These are phyloP conservation scores for Nemania sp. DNA, from an alignment of 2,329 filamentous ascomycete species.

Conservation along the genomic window DNA sequence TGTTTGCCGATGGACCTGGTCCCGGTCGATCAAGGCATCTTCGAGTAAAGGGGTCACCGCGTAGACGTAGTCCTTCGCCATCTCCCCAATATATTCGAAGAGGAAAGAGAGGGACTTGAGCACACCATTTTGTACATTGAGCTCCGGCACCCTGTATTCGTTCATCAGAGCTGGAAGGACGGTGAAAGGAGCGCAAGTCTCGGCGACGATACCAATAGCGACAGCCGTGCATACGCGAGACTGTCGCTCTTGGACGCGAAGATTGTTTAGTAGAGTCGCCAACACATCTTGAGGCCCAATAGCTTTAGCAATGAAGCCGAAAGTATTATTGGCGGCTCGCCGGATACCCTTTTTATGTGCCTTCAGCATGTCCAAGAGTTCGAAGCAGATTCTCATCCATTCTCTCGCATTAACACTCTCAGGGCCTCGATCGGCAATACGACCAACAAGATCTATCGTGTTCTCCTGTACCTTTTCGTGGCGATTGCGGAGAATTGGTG, in stretches of 20 bases:
- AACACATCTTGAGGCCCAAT: slow-evolving; percentile 98
- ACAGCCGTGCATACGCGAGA: slow-evolving; percentile 98
- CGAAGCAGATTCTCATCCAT: slow-evolving; percentile 99
- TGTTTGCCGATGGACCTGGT: slow-evolving; percentile 97
- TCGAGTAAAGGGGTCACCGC: slow-evolving; percentile 94
- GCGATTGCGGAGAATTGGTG: slow-evolving; percentile 96
- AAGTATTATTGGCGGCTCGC: slow-evolving; percentile 98
- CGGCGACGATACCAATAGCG: slow-evolving; percentile 96
- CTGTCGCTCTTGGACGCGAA: slow-evolving; percentile 95
- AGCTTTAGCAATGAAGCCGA: slow-evolving; percentile 98
- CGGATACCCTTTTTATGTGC: slow-evolving; percentile 99
- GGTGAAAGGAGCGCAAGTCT: slow-evolving; percentile 97
- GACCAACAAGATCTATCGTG: slow-evolving; percentile 95
- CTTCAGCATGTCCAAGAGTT: slow-evolving; percentile 98
- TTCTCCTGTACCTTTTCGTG: slow-evolving; percentile 99
- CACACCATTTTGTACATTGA: slow-evolving; percentile 98
- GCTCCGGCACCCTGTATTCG: slow-evolving; percentile 95
- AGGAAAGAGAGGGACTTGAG: slow-evolving; percentile 96
- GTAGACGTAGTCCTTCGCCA: slow-evolving; percentile 99
- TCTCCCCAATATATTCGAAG: slow-evolving; percentile 99
- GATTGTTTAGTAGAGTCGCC: slow-evolving; percentile 92
- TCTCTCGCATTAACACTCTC: slow-evolving; percentile 96
- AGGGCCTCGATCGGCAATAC: slow-evolving; percentile 94
- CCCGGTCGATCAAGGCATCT: slow-evolving; percentile 94
- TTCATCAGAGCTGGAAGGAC: slow-evolving; percentile 99